A percentile compares a stretch with the other conserved stretches of the same genome.
Conservation (phyloP, 2,329 filamentous ascomycete species). For the Neonectria faginata region DNA sequence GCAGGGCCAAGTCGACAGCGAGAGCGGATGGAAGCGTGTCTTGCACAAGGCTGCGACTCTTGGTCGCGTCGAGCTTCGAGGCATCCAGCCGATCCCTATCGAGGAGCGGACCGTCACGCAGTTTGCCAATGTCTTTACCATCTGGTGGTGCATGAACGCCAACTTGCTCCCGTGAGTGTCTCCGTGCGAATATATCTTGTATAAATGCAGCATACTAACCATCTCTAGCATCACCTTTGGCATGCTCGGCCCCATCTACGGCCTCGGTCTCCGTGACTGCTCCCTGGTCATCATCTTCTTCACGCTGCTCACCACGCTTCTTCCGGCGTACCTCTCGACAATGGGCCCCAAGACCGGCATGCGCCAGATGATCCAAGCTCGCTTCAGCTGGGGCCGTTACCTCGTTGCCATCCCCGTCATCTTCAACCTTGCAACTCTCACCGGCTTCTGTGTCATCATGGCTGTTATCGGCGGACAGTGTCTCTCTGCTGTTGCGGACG, state of each 20-base stretch:
- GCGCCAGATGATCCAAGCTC: slow-evolving; percentile 61
- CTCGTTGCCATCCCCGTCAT: slow-evolving; percentile 43
- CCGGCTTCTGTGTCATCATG: slow-evolving; percentile 61
- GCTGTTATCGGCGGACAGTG: slow-evolving; percentile 60
- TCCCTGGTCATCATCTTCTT: slow-evolving; percentile 62
- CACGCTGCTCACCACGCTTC: slow-evolving; percentile 53
- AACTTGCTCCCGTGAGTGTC: slow-evolving; percentile 47
- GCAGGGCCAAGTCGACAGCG: slow-evolving; percentile 14
- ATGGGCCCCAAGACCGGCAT: slow-evolving; percentile 59
- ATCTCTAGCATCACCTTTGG: slow-evolving; percentile 54
- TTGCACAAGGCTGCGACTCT: slow-evolving; percentile 9
- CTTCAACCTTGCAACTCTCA: slow-evolving; percentile 60
- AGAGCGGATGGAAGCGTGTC: slow-evolving; percentile 16
- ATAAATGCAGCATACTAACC: background rate
- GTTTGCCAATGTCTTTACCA: slow-evolving; percentile 48
- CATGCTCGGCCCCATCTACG: slow-evolving; percentile 57
- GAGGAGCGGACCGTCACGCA: slow-evolving; percentile 47
- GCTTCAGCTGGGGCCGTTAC: slow-evolving; percentile 48
- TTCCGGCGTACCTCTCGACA: slow-evolving; percentile 56
- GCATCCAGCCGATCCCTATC: slow-evolving; percentile 46
- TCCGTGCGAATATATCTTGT: background rate
- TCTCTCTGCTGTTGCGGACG: slow-evolving; percentile 53
- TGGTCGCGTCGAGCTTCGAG: slow-evolving; percentile 46
- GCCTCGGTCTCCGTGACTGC: slow-evolving; percentile 56
- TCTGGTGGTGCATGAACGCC: slow-evolving; percentile 49